Percentiles rank a stretch among this genome's conserved stretches.
Evolutionary conservation across 495 filamentous ascomycete species (phyloP).

Genomic region (Hypoxylon fragiforme): DNA sequence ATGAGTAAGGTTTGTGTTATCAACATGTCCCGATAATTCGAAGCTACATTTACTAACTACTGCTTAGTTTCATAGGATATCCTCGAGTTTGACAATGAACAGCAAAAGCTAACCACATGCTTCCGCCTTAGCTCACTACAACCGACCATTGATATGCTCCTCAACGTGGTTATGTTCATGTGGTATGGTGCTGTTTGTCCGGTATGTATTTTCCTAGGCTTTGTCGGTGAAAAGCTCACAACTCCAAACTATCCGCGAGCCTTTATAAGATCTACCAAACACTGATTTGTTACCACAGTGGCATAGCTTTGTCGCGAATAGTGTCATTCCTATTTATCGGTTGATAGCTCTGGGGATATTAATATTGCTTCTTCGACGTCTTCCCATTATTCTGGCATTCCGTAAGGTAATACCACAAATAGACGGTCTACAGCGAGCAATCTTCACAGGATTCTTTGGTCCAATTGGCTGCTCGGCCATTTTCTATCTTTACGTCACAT

Average conservation of each 20-base stretch:
- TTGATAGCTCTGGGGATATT: slow-evolving; percentile 79
- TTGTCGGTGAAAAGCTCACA: no score
- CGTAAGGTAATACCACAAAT: slow-evolving; percentile 75
- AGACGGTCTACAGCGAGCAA: slow-evolving; percentile 67
- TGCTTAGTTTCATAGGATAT: slow-evolving; percentile 2
- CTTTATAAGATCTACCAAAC: background rate
- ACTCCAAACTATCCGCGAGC: background rate
- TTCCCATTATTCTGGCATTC: slow-evolving; percentile 74
- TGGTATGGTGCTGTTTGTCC: slow-evolving; percentile 91
- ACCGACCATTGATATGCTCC: slow-evolving; percentile 81
- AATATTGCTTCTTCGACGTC: slow-evolving; percentile 76
- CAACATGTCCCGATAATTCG: background rate
- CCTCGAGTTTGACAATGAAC: no score
- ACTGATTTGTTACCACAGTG: slow-evolving; percentile 46
- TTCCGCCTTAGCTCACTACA: slow-evolving; percentile 62
- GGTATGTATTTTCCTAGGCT: slow-evolving; percentile 22
- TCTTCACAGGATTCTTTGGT: slow-evolving; percentile 91
- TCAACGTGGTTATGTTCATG: slow-evolving; percentile 80
- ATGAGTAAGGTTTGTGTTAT: slow-evolving; percentile 56
- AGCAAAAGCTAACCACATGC: slow-evolving; percentile 5
- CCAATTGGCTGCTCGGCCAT: slow-evolving; percentile 92
- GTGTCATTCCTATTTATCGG: slow-evolving; percentile 74
- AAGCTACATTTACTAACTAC: slow-evolving; percentile 4
- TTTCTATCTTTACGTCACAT: slow-evolving; percentile 82
- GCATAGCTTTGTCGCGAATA: slow-evolving; percentile 67